Base-by-base conservation (phyloP, 371 early-diverging fungal genomes). In the Rhizopus arrhizus region DNA sequence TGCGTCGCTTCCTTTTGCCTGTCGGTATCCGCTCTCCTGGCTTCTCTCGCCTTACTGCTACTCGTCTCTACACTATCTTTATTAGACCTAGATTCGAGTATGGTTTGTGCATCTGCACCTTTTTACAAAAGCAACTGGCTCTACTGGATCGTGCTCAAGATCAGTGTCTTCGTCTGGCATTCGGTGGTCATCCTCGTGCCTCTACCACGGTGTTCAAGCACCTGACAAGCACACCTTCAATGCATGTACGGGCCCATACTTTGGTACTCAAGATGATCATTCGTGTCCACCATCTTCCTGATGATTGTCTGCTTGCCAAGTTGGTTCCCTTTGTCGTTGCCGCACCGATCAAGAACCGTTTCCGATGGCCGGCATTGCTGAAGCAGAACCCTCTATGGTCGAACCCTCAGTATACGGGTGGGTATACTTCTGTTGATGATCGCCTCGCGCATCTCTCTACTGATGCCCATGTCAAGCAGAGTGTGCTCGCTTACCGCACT, bases 171-270 rank as follows among this genome's bases (percentile, higher is more conserved):
- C 45, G 66, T 5, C 54, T 56, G 33, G 33, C 60, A 2, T 60
- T 56, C 16, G 63, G 66, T 42, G 51, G 56, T 10, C 64, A 60
- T 29, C 38, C 11, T 3, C 36, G 8, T 3, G 34, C 61, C 1
- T 57, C 57, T 0, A 65, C 66, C 1, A 51, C 36, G 6, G 49
- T 66, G 40, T 59, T 70, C 29, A 57, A 50, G n/a, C 66, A 63
- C 12, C 22, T 71, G 11, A 50, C 54, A 10, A 59, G 66, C 28
- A 34, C 64, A 0, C 61, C 61, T 0, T 42, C 29, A 0, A 64
- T 69, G 69, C 8, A 9, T 2, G 59, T 53, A 1, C 46, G 65
- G 0, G 42, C 57, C 1, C 2, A 15, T 1, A 58, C 50, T 6
- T 56, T 69, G 2, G 28, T 5, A 3, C 48, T 47, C n/a, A 64